Conservation (phyloP, 495 filamentous ascomycete species). For the Penicillium angulare region DNA sequence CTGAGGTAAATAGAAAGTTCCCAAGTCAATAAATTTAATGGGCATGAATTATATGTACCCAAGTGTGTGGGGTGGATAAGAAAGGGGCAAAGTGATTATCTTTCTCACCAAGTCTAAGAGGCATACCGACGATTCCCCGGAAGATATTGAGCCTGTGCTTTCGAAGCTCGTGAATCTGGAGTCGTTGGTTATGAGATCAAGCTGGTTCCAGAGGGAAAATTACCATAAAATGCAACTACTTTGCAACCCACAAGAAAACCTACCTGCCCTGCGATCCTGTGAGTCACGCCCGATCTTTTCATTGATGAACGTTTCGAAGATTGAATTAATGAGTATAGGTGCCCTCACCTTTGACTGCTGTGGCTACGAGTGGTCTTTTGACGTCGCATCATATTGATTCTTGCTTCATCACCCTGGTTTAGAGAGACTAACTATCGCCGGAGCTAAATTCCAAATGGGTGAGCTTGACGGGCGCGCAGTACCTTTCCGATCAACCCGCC, state of each 20-base stretch:
- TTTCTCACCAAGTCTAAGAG: too few relatives aligned
- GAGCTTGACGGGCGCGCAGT: not conserved
- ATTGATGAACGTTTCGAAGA: not conserved
- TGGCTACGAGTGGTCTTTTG: not conserved
- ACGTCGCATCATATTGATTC: not conserved
- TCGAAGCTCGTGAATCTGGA: not conserved
- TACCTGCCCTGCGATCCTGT: not conserved
- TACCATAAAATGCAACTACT: not conserved
- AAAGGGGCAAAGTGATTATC: too few relatives aligned
- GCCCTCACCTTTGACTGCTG: not conserved
- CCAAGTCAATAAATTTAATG: too few relatives aligned
- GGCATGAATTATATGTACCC: too few relatives aligned
- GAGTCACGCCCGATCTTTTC: not conserved
- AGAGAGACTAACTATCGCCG: not conserved
- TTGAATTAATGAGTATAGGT: not conserved
- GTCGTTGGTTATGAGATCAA: not conserved
- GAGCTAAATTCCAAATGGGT: not conserved
- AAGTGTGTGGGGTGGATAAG: too few relatives aligned
- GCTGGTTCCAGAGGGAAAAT: not conserved
- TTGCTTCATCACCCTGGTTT: not conserved
- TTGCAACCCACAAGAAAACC: not conserved
- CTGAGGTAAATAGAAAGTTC: too few relatives aligned
- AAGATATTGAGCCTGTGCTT: not conserved
- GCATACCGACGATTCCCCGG: not conserved
- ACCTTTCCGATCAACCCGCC: not conserved